Conservation (phyloP, 1,139 yeast genomes). For the Hyphopichia burtonii region DNA sequence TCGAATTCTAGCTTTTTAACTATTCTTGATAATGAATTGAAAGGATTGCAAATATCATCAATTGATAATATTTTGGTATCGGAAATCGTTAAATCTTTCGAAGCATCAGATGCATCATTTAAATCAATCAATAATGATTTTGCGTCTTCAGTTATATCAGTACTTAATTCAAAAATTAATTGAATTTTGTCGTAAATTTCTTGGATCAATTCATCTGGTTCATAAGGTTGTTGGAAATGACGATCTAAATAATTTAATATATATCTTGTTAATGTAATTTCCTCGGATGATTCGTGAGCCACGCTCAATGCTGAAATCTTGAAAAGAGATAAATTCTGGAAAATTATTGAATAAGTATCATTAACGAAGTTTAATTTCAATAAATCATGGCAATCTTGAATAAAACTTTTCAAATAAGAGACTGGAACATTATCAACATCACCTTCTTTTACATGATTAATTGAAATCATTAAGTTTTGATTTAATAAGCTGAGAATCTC, state of each 20-base stretch:
- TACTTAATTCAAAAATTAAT: conserved; percentile 1
- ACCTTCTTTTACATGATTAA: conserved; percentile 5
- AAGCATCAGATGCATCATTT: conserved; percentile 1
- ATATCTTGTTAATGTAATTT: conserved; percentile 2
- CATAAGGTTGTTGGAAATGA: background rate
- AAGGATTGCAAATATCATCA: conserved; percentile 1
- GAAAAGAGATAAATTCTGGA: conserved; percentile 5
- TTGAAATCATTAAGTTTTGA: conserved; percentile 2
- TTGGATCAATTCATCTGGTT: conserved; percentile 16
- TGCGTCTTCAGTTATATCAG: conserved; percentile 5
- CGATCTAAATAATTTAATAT: conserved; percentile 1
- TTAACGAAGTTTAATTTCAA: conserved; percentile 5
- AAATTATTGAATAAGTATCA: conserved; percentile 3
- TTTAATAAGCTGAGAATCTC: conserved; percentile 1
- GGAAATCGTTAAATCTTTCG: conserved; percentile 3
- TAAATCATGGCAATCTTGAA: conserved; percentile 5
- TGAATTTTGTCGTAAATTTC: conserved; percentile 9
- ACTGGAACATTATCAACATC: conserved; percentile 5
- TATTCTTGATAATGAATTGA: conserved; percentile 2
- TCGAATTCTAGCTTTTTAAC: conserved; percentile 8
- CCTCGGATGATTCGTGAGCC: conserved; percentile 3
- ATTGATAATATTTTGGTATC: background rate
- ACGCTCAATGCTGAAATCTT: background rate
- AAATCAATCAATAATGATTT: background rate
- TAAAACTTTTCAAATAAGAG: conserved; percentile 5